Evolutionary conservation across 1,139 yeast genomes (phyloP), one percentile per base, ranked within the genome.

Genomic region (Diutina rugosa): DNA sequence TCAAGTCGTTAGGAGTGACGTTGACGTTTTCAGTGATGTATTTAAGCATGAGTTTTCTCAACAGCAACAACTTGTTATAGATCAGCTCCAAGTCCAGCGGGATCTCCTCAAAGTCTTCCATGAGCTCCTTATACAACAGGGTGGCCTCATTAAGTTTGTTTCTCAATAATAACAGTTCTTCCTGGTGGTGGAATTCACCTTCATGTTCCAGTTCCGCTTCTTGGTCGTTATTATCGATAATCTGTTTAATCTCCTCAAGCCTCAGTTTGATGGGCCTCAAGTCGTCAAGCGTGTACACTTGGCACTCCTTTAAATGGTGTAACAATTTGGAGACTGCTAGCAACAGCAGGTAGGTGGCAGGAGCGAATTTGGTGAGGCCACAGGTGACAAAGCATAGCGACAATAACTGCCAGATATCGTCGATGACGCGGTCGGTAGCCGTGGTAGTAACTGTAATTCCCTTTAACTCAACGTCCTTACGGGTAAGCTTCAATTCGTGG

Each of bases 331-430:
- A 84, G 10, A 93, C 96, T 0, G 97, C 89, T 53, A 90, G 79
- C 55, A 91, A 73, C 7, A 96, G 87, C 8, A 96, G 90, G 70
- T 87, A 93, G 1, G 96, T 89, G 2, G 97, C 96, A 1, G 97
- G 97, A 0, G 97, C 96, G 51, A 89, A 81, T 63, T 90, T 85
- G 57, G 87, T 87, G 63, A 90, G 76, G 2, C 99, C 99, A 60
- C 95, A 95, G 1, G 98, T 89, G 62, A 91, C 80, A 68, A 90
- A 88, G 61, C 95, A 87, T 57, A 93, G 74, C 14, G 96, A 86
- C 55, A 91, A 72, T 56, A 93, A 73, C 68, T 91, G 97, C 77
- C 93, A 88, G 30, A 87, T 87, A 64, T 93, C 98, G 67, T 90
- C 96, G 48, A 88, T 76, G n/a, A 87, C 76, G 21, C 81, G 74